Evolutionary conservation across 83 land plant genomes (phyloP).

Genomic region (Diphasiastrum complanatum): DNA sequence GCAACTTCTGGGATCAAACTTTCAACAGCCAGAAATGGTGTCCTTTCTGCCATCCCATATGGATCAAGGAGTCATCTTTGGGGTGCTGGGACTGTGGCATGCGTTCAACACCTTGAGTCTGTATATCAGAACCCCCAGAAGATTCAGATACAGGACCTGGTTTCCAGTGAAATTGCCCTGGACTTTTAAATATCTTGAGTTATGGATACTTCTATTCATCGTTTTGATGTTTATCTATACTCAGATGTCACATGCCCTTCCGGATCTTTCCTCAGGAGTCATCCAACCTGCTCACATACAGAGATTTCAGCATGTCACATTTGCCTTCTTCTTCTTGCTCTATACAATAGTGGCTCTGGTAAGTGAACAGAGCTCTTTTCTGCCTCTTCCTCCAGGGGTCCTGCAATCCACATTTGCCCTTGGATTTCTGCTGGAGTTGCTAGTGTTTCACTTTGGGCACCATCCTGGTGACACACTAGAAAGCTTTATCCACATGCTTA

Average conservation of each 20-base stretch:
- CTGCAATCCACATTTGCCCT: constrained; percentile 16
- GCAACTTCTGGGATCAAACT: too few species aligned
- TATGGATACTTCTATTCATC: constrained; percentile 21
- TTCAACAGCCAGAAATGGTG: too few species aligned
- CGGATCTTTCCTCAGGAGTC: constrained; percentile 10
- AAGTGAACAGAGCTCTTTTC: constrained; percentile 1
- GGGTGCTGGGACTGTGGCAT: too few species aligned
- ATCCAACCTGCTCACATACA: constrained; percentile 13
- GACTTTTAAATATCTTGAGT: constrained; percentile 13
- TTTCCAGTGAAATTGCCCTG: constrained; percentile 13
- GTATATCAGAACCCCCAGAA: constrained; percentile 1
- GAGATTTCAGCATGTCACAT: constrained; percentile 23
- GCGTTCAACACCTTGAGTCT: background rate
- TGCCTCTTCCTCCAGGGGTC: constrained; percentile 20
- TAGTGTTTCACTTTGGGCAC: constrained; percentile 30
- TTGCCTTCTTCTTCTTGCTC: constrained; percentile 19
- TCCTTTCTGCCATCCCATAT: too few species aligned
- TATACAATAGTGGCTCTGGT: constrained; percentile 11
- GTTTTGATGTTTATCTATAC: constrained; percentile 11
- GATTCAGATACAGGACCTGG: constrained; percentile 15
- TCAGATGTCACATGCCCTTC: constrained; percentile 10
- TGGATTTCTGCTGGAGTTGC: constrained; percentile 28
- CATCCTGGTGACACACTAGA: constrained; percentile 21
- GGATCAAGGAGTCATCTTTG: too few species aligned
- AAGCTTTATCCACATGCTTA: constrained; percentile 30